A percentile compares a stretch with the other conserved stretches of the same genome.
Conservation (phyloP, 495 filamentous ascomycete genomes). For the Apodospora peruviana region DNA sequence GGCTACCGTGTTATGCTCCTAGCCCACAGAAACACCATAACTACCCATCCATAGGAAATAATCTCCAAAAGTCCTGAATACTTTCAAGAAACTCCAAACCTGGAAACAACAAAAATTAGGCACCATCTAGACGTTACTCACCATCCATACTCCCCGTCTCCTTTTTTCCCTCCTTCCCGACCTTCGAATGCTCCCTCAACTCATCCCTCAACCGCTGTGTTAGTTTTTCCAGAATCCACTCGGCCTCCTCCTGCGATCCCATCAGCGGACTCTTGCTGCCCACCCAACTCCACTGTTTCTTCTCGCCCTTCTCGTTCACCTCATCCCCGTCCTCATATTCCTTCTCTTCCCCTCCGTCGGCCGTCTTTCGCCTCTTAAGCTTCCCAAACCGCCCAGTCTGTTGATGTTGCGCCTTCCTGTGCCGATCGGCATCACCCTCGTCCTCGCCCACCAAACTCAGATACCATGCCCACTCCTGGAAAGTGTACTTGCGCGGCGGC, state of each 20-base stretch:
- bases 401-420: constrained; percentile 22
- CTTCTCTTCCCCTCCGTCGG: neutral
- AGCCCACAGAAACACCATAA: too few relatives aligned
- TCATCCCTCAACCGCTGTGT: constrained; percentile 49
- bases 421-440: constrained; percentile 42
- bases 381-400: neutral
- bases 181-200: constrained; percentile 29
- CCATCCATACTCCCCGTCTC: too few relatives aligned
- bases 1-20: too few relatives aligned
- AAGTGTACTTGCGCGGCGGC: constrained; percentile 65
- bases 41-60: too few relatives aligned
- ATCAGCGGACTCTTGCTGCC: constrained; percentile 67
- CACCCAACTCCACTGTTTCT: constrained; percentile 49
- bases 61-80: too few relatives aligned
- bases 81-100: too few relatives aligned
- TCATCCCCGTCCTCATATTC: neutral
- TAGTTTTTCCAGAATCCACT: constrained; percentile 73
- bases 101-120: too few relatives aligned
- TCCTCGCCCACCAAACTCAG: constrained; percentile 71
- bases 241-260: constrained; percentile 64
- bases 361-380: neutral
- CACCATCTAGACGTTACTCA: too few relatives aligned
- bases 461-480: constrained; percentile 78
- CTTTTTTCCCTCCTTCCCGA: constrained; percentile 1
- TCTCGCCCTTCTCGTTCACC: neutral